Evolutionary conservation across 768 basidiomycete genomes (phyloP).

Genomic region (Kwoniella sp.): DNA sequence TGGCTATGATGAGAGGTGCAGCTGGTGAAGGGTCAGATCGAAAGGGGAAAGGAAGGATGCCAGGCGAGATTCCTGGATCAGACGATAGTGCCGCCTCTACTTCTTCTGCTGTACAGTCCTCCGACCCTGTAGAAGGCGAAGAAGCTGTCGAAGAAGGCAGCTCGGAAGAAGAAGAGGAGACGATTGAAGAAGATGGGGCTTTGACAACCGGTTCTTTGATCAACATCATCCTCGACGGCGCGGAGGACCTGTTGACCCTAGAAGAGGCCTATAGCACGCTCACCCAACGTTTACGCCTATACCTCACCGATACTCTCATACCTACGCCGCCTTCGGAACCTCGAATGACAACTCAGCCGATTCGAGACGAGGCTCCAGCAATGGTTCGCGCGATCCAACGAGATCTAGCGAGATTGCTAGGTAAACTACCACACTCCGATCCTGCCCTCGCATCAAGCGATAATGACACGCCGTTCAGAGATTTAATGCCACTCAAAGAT

Average conservation of each 20-base stretch:
- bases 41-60: slow-evolving; percentile 18
- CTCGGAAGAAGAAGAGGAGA: slow-evolving; percentile 36
- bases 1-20: slow-evolving; percentile 34
- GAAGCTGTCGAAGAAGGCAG: slow-evolving; percentile 16
- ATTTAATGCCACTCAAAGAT: slow-evolving; percentile 30
- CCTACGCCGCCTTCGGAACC: slow-evolving; percentile 17
- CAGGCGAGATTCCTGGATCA: slow-evolving; percentile 37
- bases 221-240: slow-evolving; percentile 47
- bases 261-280: slow-evolving; percentile 53
- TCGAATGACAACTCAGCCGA: slow-evolving; percentile 31
- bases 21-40: slow-evolving; percentile 17
- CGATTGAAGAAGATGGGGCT: slow-evolving; percentile 34
- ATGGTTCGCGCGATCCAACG: slow-evolving; percentile 47
- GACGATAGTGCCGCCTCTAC: slow-evolving; percentile 33
- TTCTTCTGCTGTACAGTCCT: slow-evolving; percentile 2
- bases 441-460: slow-evolving; percentile 14
- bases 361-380: slow-evolving; percentile 44
- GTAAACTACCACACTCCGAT: slow-evolving; percentile 35
- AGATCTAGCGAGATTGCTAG: slow-evolving; percentile 45
- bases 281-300: slow-evolving; percentile 27
- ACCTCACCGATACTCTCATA: neutral
- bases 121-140: slow-evolving; percentile 7
- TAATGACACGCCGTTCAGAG: slow-evolving; percentile 30
- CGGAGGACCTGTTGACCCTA: slow-evolving; percentile 52
- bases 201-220: slow-evolving; percentile 42